Base-by-base conservation (phyloP, 306 rosid species). In the Cicer chorassanicum region DNA sequence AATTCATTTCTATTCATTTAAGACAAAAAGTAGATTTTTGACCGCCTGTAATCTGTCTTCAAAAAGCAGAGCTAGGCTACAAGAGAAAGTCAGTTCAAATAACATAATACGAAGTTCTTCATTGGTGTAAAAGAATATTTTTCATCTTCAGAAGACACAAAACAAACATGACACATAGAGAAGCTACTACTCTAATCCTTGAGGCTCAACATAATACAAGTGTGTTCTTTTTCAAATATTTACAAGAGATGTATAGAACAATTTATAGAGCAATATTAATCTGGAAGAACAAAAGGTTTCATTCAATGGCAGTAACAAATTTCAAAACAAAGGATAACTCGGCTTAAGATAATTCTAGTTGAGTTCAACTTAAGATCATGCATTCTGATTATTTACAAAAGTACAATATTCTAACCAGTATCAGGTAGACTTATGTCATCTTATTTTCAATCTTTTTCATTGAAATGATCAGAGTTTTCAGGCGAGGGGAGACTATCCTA, bases 231-330 rank as follows among this genome's bases (percentile, higher is more conserved):
- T 59, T 70, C 54, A 62, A 51, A 34, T 40, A 51, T 45, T 44
- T 13, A 19, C 13, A 63, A 46, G 66, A 73, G 40, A 56, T 50
- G 15, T 51, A 73, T 8, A 45, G 24, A 51, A 46, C 36, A 18
- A 51, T 12, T 68, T 62, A 74, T 21, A 63, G n/a, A 76, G 83
- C 38, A 49, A 54, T 62, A 51, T 36, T 40, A 36, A 19, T 54
- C 70, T 16, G 44, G 16, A 59, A 36, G 49, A 62, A 73, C 51
- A 15, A 62, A 41, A 43, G 11, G 59, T 53, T 39, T 43, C 78
- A 77, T 53, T 46, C 16, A 14, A 55, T 34, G 40, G 44, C 11
- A 48, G 9, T 55, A 44, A 13, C 8, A 38, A 75, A 51, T 40
- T 55, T 11, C 63, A 63, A 41, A 53, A 6, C 39, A 38, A 12